Conservation (phyloP, 1,284 basidiomycete genomes). For the Malassezia vespertilionis region DNA sequence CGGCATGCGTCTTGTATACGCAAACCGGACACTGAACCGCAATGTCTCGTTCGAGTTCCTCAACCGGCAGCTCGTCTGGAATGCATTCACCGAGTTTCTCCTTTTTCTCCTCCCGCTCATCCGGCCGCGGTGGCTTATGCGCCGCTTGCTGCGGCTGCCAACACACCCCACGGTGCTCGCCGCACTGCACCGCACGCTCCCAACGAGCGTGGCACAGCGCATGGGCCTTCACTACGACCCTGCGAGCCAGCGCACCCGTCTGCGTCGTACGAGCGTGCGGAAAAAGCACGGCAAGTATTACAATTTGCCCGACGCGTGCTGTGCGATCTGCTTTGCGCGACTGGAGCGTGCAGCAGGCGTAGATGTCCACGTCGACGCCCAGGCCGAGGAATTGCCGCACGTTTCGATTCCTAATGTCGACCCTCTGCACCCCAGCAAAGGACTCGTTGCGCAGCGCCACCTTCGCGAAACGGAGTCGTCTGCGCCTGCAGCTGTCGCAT, state of each 20-base stretch:
- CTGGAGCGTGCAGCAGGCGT: slow-evolving; percentile 29
- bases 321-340: slow-evolving; percentile 38
- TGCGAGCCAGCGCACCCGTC: slow-evolving; percentile 11
- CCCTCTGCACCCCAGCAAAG: slow-evolving; percentile 24
- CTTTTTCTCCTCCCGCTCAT: slow-evolving; percentile 82
- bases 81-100: slow-evolving; percentile 93
- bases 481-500: not conserved
- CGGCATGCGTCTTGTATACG: slow-evolving; percentile 66
- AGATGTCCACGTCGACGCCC: slow-evolving; percentile 11
- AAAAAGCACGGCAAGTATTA: slow-evolving; percentile 19
- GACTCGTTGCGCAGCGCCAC: slow-evolving; percentile 1
- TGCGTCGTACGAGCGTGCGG: not conserved
- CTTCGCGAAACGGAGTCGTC: not conserved
- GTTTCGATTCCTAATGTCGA: slow-evolving; percentile 16
- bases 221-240: slow-evolving; percentile 26
- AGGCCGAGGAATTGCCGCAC: not conserved
- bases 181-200: slow-evolving; percentile 38
- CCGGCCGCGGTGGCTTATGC: slow-evolving; percentile 56
- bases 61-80: slow-evolving; percentile 99
- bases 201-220: slow-evolving; percentile 19
- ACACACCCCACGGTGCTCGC: slow-evolving; percentile 35
- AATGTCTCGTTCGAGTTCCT: slow-evolving; percentile 97
- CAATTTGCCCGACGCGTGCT: slow-evolving; percentile 29
- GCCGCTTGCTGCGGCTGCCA: slow-evolving; percentile 52
- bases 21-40: slow-evolving; percentile 60